Percentiles rank a stretch among this genome's conserved stretches.
Evolutionary conservation across 257 asterid species (phyloP).

Genomic region (Solanum virginianum): DNA sequence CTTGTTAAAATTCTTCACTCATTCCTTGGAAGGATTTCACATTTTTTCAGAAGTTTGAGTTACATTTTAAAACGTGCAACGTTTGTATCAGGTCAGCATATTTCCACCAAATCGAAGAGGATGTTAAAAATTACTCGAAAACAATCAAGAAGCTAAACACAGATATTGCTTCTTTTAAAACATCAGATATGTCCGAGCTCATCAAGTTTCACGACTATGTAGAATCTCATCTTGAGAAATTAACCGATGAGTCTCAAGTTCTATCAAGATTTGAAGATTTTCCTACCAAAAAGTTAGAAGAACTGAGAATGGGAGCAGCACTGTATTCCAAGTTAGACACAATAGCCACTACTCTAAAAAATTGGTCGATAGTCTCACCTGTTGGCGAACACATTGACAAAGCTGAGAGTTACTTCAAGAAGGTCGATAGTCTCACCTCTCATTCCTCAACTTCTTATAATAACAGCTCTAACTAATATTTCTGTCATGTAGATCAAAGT

Average conservation of each 20-base stretch:
- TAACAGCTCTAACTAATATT: not conserved
- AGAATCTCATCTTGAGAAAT: slow-evolving; percentile 53
- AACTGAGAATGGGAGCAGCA: slow-evolving; percentile 66
- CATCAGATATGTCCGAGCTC: slow-evolving; percentile 65
- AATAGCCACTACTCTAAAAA: slow-evolving; percentile 29
- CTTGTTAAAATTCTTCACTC: not conserved
- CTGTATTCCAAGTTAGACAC: slow-evolving; percentile 49
- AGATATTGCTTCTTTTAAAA: slow-evolving; percentile 38
- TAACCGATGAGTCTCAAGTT: slow-evolving; percentile 74
- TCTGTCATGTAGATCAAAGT: slow-evolving; percentile 43
- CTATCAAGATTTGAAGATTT: slow-evolving; percentile 77
- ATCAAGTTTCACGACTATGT: slow-evolving; percentile 32
- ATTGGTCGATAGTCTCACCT: slow-evolving; percentile 46
- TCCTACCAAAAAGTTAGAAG: slow-evolving; percentile 73
- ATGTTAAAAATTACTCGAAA: slow-evolving; percentile 39
- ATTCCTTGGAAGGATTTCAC: not conserved
- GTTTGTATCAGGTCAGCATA: slow-evolving; percentile 49
- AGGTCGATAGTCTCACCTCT: slow-evolving; percentile 20
- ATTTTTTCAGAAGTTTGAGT: not conserved
- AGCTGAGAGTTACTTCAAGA: slow-evolving; percentile 65
- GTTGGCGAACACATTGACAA: slow-evolving; percentile 51
- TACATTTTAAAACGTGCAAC: not conserved
- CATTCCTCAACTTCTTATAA: not conserved
- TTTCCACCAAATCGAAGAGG: slow-evolving; percentile 67
- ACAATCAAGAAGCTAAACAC: slow-evolving; percentile 36